phyloP scores from a whole-genome alignment of 2,329 filamentous ascomycete species.

The Amphichorda felina region DNA sequence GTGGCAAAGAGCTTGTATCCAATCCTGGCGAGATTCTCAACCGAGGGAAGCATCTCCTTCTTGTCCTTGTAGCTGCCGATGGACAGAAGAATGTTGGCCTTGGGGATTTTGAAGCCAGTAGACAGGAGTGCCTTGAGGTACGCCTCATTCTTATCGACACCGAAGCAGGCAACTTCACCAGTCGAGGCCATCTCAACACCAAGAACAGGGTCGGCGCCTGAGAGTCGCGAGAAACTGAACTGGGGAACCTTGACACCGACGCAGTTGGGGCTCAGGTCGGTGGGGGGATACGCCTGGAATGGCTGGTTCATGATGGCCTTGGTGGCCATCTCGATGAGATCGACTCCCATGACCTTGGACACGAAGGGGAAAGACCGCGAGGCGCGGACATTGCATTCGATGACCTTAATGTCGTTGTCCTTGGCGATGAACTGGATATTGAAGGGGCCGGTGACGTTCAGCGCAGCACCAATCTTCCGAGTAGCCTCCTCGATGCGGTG shows the following conservation, averaged over 20 bases:
- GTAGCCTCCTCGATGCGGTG: conserved; percentile 88
- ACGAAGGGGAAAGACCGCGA: conserved; percentile 97
- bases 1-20: conserved; percentile 96
- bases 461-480: conserved; percentile 82
- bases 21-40: conserved; percentile 77
- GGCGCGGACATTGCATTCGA: conserved; percentile 95
- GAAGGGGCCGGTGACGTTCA: conserved; percentile 93
- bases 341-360: conserved; percentile 95
- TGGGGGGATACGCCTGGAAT: conserved; percentile 69
- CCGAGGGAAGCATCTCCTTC: conserved; percentile 88
- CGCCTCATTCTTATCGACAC: conserved; percentile 90
- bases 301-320: conserved; percentile 87
- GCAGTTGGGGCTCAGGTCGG: conserved; percentile 64
- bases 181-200: conserved; percentile 99
- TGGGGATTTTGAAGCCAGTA: conserved; percentile 91
- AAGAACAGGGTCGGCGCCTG: conserved; percentile 88
- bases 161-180: conserved; percentile 94
- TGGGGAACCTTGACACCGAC: conserved; percentile 97
- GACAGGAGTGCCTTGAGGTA: conserved; percentile 94
- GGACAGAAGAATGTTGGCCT: conserved; percentile 88
- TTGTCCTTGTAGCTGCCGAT: conserved; percentile 98
- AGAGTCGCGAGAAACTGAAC: conserved; percentile 96
- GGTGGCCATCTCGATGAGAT: conserved; percentile 96
- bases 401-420: conserved; percentile 99
- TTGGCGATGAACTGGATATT: conserved; percentile 99